Evolutionary conservation across 1,139 yeast genomes (phyloP).

Genomic region (Scheffersomyces stambukii): DNA sequence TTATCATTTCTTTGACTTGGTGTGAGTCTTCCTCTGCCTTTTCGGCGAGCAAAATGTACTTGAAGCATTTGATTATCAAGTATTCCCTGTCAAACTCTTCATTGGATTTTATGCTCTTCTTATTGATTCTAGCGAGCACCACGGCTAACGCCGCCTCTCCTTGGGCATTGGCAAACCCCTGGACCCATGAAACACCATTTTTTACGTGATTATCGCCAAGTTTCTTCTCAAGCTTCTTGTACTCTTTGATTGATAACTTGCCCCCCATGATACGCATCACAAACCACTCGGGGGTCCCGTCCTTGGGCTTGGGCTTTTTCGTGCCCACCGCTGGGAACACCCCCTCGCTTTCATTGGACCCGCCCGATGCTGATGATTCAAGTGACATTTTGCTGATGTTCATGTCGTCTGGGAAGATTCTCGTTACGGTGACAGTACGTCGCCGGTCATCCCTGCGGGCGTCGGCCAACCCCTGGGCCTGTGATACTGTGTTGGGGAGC

Average conservation of each 20-base stretch:
- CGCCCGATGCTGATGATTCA: slow-evolving; percentile 7
- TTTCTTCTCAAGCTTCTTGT: slow-evolving; percentile 32
- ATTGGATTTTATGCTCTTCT: slow-evolving; percentile 41
- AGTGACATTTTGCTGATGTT: slow-evolving; percentile 6
- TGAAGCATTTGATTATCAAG: slow-evolving; percentile 36
- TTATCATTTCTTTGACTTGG: slow-evolving; percentile 7
- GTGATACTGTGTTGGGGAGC: neutral
- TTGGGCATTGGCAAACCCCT: slow-evolving; percentile 32
- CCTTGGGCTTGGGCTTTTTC: slow-evolving; percentile 24
- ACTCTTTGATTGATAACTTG: slow-evolving; percentile 31
- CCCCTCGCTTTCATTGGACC: slow-evolving; percentile 4
- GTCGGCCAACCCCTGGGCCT: neutral
- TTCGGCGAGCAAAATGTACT: slow-evolving; percentile 15
- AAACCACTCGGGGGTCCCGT: slow-evolving; percentile 44
- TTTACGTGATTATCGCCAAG: slow-evolving; percentile 22
- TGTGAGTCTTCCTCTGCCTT: no score
- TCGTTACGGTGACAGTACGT: slow-evolving; percentile 6
- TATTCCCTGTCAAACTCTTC: slow-evolving; percentile 43
- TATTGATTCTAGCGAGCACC: slow-evolving; percentile 34
- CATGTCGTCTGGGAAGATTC: slow-evolving; percentile 4
- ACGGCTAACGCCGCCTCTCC: slow-evolving; percentile 46
- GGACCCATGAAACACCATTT: slow-evolving; percentile 31
- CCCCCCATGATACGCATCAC: slow-evolving; percentile 35
- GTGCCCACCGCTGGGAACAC: slow-evolving; percentile 2
- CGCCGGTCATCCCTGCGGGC: no score